Evolutionary conservation across 2,329 filamentous ascomycete genomes (phyloP).

Genomic region (Fusarium newnesense): DNA sequence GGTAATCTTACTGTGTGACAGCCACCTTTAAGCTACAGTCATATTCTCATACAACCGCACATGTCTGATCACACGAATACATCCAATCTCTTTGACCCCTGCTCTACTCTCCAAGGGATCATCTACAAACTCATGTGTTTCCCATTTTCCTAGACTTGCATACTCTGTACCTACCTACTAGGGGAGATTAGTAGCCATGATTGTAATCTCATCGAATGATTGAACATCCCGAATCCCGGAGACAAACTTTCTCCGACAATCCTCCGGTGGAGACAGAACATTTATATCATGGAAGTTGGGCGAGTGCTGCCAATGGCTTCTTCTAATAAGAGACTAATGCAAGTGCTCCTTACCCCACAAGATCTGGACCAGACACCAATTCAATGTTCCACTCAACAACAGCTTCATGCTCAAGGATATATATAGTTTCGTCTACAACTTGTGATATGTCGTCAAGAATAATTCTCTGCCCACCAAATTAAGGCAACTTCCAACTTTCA

Average conservation of each 20-base stretch:
- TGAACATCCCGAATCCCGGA: slow-evolving; percentile 21
- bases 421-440: slow-evolving; percentile 17
- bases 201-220: background rate
- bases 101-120: background rate
- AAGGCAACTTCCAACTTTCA: background rate
- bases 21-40: background rate
- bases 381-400: background rate
- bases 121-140: background rate
- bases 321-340: slow-evolving; percentile 6
- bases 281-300: background rate
- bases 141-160: background rate
- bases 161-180: background rate
- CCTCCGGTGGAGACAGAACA: slow-evolving; percentile 1
- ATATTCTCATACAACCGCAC: background rate
- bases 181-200: background rate
- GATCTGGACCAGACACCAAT: background rate
- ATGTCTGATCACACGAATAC: background rate
- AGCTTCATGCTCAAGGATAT: background rate
- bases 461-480: background rate
- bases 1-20: background rate
- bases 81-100: background rate
- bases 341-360: background rate
- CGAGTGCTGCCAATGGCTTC: slow-evolving; percentile 7
- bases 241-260: slow-evolving; percentile 11
- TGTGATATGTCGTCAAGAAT: background rate